Base-by-base conservation (phyloP, 2,329 filamentous ascomycete genomes). In the Aspergillus phoenicis region DNA sequence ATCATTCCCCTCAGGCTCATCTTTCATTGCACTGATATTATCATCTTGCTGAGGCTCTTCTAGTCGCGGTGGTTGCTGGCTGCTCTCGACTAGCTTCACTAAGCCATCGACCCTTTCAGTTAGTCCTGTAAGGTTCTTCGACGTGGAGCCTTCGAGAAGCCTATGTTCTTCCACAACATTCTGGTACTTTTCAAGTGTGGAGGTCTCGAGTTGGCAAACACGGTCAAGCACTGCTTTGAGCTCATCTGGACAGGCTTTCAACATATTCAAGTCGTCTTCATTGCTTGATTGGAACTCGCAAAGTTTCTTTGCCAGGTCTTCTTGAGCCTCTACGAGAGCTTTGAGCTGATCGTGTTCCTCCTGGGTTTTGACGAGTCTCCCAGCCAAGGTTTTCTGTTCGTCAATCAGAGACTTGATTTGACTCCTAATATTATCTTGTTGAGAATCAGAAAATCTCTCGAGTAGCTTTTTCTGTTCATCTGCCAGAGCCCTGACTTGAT, bases 211-310 rank as follows among this genome's bases (percentile, higher is more conserved):
- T 33, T 52, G 33, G 8, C 53, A 20, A 8, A 66, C 33, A 15
- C 47, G 51, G 17, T 65, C 63, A 54, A 54, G 48, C 17, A 66
- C 24, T 17, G 51, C 49, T 38, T 55, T 51, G 20, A 58, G 43
- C 26, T 51, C 56, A 41, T 24, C 49, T 43, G 51, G 48, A 11
- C 41, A 51, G n/a, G 47, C 28, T 28, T 20, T 33, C 26, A 51
- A 51, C n/a, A n/a, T 15, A 8, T 30, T 51, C 24, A 51, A 11
- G 4, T 30, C 47, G n/a, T 17, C n/a, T 33, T 51, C 24, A 17
- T 51, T 30, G 13, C 24, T 51, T 6, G 47, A 26, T 20, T 51
- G 47, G n/a, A 17, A n/a, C 15, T 33, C 47, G 11, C 15, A 30
- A 8, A 51, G n/a, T 17, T 10, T 51, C 26, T 51, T 51, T 17